Evolutionary conservation across 805 yeast genomes (phyloP).

Genomic region (Sugiyamaella boreocaroliniensis): DNA sequence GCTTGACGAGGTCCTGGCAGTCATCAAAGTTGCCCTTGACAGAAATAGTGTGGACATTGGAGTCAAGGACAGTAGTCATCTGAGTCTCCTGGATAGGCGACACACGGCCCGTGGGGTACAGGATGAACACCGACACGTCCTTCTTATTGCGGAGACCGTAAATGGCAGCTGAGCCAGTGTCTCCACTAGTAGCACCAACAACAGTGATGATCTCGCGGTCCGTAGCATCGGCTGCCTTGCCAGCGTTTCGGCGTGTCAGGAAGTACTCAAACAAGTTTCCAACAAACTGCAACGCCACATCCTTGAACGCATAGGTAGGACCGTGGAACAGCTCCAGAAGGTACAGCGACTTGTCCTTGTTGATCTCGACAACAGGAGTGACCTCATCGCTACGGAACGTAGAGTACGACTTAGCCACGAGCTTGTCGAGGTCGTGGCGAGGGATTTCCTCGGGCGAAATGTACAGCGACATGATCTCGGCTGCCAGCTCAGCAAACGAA

Average conservation of each 20-base stretch:
- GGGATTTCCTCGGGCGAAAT: slow-evolving; percentile 69
- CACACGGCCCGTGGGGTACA: slow-evolving; percentile 95
- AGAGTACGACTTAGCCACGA: slow-evolving; percentile 70
- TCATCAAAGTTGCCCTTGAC: slow-evolving; percentile 97
- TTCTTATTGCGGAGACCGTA: slow-evolving; percentile 95
- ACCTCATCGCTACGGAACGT: slow-evolving; percentile 86
- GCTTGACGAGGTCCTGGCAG: slow-evolving; percentile 94
- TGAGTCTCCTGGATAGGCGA: slow-evolving; percentile 98
- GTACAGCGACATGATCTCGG: slow-evolving; percentile 75
- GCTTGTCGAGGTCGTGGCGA: slow-evolving; percentile 52
- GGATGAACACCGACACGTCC: slow-evolving; percentile 94
- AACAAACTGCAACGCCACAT: slow-evolving; percentile 95
- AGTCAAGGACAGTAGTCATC: slow-evolving; percentile 93
- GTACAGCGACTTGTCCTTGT: slow-evolving; percentile 55
- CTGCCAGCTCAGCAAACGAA: slow-evolving; percentile 81
- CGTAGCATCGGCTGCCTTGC: slow-evolving; percentile 38
- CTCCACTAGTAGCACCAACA: slow-evolving; percentile 99
- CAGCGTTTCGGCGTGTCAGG: slow-evolving; percentile 64
- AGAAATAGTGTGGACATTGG: slow-evolving; percentile 89
- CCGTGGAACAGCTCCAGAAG: slow-evolving; percentile 95
- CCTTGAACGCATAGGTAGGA: slow-evolving; percentile 98
- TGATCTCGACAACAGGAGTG: slow-evolving; percentile 65
- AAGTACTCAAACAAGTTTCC: slow-evolving; percentile 96
- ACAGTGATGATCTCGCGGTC: slow-evolving; percentile 81
- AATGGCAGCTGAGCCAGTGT: slow-evolving; percentile 98